A percentile compares a stretch with the other conserved stretches of the same genome.
These are phyloP conservation scores for Avena eriantha DNA, from an alignment of 176 grass and related monocot genomes.

Conservation along the genomic window DNA sequence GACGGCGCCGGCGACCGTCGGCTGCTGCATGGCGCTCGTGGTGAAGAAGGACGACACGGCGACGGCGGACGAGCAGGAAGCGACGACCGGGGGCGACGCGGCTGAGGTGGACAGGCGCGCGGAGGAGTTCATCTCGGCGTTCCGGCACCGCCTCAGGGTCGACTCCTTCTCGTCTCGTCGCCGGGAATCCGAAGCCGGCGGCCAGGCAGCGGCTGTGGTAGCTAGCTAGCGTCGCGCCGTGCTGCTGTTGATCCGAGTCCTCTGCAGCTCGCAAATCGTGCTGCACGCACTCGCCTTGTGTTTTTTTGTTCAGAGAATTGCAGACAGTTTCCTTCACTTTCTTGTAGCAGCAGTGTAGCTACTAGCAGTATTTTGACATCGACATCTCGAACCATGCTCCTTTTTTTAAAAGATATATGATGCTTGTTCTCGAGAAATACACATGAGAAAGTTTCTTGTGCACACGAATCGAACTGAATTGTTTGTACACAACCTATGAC, in stretches of 20 bases:
- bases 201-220: background rate
- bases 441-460: too few species aligned
- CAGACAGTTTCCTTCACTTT: constrained; percentile 11
- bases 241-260: background rate
- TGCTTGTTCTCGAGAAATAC: background rate
- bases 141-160: constrained; percentile 76
- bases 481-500: too few species aligned
- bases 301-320: background rate
- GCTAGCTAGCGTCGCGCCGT: background rate
- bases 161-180: constrained; percentile 79
- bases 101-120: constrained; percentile 74
- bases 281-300: background rate
- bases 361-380: background rate
- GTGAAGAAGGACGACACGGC: background rate
- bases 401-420: too few species aligned
- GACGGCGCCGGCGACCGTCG: background rate
- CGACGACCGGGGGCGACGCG: constrained; percentile 31
- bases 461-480: too few species aligned
- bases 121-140: constrained; percentile 89
- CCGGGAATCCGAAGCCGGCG: background rate
- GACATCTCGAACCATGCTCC: background rate
- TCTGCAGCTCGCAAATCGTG: background rate
- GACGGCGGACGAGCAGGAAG: background rate
- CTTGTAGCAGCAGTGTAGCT: constrained; percentile 11
- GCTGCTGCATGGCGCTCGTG: constrained; percentile 44